Evolutionary conservation across 169 alveolate species (phyloP).

Genomic region (Cystoisospora suis): DNA sequence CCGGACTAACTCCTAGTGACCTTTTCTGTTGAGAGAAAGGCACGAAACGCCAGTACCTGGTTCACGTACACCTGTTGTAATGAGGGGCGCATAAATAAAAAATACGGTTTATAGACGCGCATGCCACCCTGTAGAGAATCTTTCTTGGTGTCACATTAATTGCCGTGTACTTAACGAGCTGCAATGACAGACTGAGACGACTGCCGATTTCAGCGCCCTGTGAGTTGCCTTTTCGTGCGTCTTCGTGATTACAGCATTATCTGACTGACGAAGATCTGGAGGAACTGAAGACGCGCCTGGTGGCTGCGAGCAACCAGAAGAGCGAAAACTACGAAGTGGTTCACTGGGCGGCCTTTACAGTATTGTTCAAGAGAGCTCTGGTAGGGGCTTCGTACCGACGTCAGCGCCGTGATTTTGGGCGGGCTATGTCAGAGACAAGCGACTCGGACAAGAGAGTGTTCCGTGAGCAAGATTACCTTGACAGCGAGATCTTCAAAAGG

Average conservation of each 20-base stretch:
- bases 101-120: too few species aligned
- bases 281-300: not conserved
- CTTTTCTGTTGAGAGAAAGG: too few species aligned
- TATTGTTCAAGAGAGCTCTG: not conserved
- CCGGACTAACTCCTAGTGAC: too few species aligned
- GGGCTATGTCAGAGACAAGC: not conserved
- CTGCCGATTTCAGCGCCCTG: too few species aligned
- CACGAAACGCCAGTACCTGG: too few species aligned
- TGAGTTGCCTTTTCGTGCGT: too few species aligned
- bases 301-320: not conserved
- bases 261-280: not conserved
- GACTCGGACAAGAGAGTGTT: slow-evolving; percentile 2
- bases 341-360: slow-evolving; percentile 6
- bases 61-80: too few species aligned
- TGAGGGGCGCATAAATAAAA: too few species aligned
- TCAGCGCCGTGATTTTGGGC: not conserved
- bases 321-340: not conserved
- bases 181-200: too few species aligned
- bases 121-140: too few species aligned
- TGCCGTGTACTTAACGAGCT: too few species aligned
- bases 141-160: too few species aligned
- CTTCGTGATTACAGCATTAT: not conserved
- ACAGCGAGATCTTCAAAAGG: slow-evolving; percentile 13
- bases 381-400: not conserved
- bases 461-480: not conserved